Base-by-base conservation (phyloP, 345 rosid species). In the Eutrema yunnanense region DNA sequence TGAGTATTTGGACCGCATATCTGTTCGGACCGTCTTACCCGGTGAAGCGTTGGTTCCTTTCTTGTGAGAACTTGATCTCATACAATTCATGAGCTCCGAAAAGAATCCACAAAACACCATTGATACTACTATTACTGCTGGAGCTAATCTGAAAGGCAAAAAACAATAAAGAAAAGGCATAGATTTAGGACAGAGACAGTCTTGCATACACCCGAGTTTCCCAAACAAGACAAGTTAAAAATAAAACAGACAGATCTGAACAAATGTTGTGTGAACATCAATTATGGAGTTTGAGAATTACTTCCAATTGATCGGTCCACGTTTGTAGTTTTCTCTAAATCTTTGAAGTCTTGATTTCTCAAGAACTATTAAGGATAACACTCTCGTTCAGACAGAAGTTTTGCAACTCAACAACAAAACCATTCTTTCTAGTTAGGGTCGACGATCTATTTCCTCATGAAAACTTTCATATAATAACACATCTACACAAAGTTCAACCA, bases 1-100 rank as follows among this genome's bases (percentile, higher is more conserved):
- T 49, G 68, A 51, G 62, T 58, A 74, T 41, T 11, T 59, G 73
- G 73, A 74, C n/a, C n/a, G 61, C 53, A 74, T 58, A n/a, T 32
- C 26, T 41, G 67, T 66, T 40, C 7, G 51, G 46, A 47, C 29
- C 30, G 22, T 29, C 29, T 60, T 14, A 41, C 11, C 49, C 8
- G 66, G 58, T 40, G 58, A 64, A 27, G 1, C 12, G 8, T 40
- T 57, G 22, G 36, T 32, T 55, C 42, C 9, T 5, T 44, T 40
- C 9, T 1, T 50, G 57, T 37, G 27, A 37, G 65, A 38, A 49
- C 32, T 62, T 30, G 62, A 41, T 54, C 32, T 42, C n/a, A 14
- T 40, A 2, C 69, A 19, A 7, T 46, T 55, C 56, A 44, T 46
- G 42, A 37, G n/a, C 8, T 11, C 50, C 7, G 51, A 51, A 9